A percentile compares a stretch with the other conserved stretches of the same genome.
These are phyloP conservation scores for Barnettozyma botsteinii DNA, from an alignment of 805 yeast species.

Conservation along the genomic window DNA sequence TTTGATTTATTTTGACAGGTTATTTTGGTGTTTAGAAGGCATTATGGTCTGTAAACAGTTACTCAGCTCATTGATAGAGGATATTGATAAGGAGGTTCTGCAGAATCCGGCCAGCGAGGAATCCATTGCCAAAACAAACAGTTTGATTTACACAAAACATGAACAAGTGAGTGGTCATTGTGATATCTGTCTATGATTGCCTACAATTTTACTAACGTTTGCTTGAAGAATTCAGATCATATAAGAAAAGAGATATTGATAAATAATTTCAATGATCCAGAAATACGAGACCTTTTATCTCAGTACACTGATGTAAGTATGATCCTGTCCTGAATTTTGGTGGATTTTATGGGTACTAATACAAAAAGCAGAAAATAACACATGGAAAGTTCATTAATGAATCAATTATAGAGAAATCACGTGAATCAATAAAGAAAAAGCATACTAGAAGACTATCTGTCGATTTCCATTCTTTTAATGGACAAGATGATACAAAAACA, in stretches of 20 bases:
- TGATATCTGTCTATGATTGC: no score
- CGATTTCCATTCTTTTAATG: conserved; percentile 15
- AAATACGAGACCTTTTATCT: neutral
- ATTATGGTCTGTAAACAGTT: neutral
- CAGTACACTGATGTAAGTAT: conserved; percentile 9
- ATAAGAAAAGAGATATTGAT: conserved; percentile 2
- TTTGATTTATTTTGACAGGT: no score
- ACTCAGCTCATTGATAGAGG: neutral
- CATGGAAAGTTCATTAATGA: conserved; percentile 9
- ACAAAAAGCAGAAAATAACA: conserved; percentile 7
- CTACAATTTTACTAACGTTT: conserved; percentile 4
- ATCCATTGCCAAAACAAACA: conserved; percentile 10
- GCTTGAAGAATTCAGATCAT: conserved; percentile 2
- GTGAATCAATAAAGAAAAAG: conserved; percentile 4
- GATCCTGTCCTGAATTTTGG: neutral
- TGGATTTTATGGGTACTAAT: neutral
- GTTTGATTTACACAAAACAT: conserved; percentile 10
- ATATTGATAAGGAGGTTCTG: conserved; percentile 1
- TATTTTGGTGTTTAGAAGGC: no score
- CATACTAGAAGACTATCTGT: conserved; percentile 19
- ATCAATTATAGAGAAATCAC: conserved; percentile 7
- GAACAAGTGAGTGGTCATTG: conserved; percentile 9
- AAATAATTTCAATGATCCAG: neutral
- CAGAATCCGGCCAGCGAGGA: conserved; percentile 2
- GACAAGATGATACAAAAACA: neutral